A percentile compares a stretch with the other conserved stretches of the same genome.
These are phyloP conservation scores for Salvia splendens DNA, from an alignment of 257 asterid genomes.

Conservation along the genomic window DNA sequence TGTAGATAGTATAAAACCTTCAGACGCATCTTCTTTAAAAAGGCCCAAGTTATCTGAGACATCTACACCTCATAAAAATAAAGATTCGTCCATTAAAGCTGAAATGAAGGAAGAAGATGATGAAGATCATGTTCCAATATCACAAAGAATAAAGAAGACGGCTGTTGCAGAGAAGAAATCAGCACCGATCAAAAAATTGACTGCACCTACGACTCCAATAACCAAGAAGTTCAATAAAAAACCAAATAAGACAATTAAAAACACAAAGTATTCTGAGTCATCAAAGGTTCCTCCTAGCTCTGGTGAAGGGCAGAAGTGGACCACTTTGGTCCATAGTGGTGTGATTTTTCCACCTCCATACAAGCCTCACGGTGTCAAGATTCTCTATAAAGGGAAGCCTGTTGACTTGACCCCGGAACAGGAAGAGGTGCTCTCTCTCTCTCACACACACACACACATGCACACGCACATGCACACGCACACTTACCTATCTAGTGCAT, in stretches of 20 bases:
- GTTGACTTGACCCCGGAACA: constrained; percentile 81
- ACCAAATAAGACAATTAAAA: constrained; percentile 56
- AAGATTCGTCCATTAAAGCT: constrained; percentile 50
- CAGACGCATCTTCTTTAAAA: constrained; percentile 48
- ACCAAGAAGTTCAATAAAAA: constrained; percentile 44
- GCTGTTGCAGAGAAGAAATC: constrained; percentile 51
- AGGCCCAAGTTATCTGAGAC: constrained; percentile 69
- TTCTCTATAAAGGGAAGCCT: constrained; percentile 87
- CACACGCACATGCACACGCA: too few relatives aligned
- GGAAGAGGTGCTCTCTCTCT: constrained; percentile 68
- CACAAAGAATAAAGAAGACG: constrained; percentile 63
- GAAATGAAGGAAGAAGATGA: constrained; percentile 66
- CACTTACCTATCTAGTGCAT: background rate
- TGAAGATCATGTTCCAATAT: constrained; percentile 70
- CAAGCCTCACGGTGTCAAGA: constrained; percentile 91
- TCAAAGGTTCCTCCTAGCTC: constrained; percentile 82
- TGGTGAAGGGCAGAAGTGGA: constrained; percentile 99
- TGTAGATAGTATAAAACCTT: constrained; percentile 49
- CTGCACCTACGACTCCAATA: constrained; percentile 45
- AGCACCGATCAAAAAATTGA: constrained; percentile 41
- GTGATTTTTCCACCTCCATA: constrained; percentile 96
- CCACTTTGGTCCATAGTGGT: constrained; percentile 89
- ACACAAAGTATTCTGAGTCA: constrained; percentile 65
- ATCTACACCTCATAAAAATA: constrained; percentile 39
- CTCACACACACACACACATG: too few relatives aligned